Percentiles rank a stretch among this genome's conserved stretches.
phyloP scores from a whole-genome alignment of 2,329 filamentous ascomycete genomes.

The Stachybotrys chartarum region DNA sequence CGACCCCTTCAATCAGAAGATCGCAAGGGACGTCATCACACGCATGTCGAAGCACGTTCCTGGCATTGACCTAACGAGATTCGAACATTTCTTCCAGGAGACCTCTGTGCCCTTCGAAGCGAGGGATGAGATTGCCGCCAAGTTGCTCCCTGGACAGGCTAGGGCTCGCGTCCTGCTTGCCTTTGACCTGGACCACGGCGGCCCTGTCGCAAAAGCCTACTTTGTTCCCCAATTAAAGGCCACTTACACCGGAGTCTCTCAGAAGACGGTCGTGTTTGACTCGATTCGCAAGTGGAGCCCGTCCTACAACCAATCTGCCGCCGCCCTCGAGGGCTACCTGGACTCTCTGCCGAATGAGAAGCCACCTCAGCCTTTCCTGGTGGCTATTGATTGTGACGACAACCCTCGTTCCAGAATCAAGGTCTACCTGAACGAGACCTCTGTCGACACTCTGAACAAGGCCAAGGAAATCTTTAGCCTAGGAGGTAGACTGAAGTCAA shows the following conservation, averaged over 20 bases:
- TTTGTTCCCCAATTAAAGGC: background rate
- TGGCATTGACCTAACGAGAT: background rate
- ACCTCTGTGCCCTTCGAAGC: background rate
- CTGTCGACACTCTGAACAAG: background rate
- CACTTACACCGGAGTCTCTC: background rate
- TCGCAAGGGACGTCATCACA: background rate
- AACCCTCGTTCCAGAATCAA: background rate
- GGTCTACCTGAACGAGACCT: background rate
- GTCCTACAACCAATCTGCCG: background rate
- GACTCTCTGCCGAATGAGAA: background rate
- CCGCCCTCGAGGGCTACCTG: background rate
- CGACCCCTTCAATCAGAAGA: background rate
- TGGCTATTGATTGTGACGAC: background rate
- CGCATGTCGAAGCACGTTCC: background rate
- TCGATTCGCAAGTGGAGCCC: background rate
- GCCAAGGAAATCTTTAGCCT: background rate
- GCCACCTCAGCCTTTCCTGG: background rate
- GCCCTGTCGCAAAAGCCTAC: background rate
- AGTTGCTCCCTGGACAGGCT: background rate
- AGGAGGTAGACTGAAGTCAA: background rate
- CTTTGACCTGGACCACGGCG: background rate
- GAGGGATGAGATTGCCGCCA: background rate
- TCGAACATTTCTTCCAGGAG: background rate
- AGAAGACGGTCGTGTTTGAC: background rate
- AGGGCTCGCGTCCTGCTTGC: background rate